phyloP scores from a whole-genome alignment of 345 rosid genomes.

The Schrenkiella parvula region DNA sequence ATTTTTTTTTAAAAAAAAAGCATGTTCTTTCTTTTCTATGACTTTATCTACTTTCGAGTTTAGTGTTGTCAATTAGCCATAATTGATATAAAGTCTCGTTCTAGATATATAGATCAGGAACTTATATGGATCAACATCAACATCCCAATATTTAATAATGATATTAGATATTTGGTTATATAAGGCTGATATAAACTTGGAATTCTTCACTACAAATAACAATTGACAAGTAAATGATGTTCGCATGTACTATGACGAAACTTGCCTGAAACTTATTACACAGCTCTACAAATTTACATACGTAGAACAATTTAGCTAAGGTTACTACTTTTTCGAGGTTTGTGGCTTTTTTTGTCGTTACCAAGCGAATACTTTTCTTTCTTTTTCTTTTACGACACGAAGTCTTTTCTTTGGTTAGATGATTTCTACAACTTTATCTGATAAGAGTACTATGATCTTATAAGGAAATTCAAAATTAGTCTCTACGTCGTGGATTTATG shows the following conservation, averaged over 20 bases:
- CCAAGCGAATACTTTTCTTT: background rate
- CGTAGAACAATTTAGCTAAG: background rate
- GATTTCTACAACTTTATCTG: background rate
- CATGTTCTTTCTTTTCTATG: background rate
- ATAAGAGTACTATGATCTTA: background rate
- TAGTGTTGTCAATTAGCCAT: background rate
- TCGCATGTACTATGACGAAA: background rate
- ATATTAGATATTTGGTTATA: background rate
- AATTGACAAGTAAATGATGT: background rate
- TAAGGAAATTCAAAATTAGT: background rate
- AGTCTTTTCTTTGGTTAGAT: background rate
- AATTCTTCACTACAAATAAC: background rate
- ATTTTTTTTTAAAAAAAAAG: too few relatives aligned
- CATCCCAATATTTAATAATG: background rate
- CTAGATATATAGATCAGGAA: too few relatives aligned
- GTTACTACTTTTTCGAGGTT: background rate
- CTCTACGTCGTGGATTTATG: background rate
- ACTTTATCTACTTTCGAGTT: background rate
- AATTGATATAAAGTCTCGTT: background rate
- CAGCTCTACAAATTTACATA: background rate
- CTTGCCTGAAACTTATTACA: background rate
- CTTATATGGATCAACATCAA: too few relatives aligned
- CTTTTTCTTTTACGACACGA: background rate
- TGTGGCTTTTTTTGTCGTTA: constrained; percentile 3
- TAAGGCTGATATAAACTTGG: background rate